phyloP scores from a whole-genome alignment of 208 protist genomes.

The Leishmania guyanensis region DNA sequence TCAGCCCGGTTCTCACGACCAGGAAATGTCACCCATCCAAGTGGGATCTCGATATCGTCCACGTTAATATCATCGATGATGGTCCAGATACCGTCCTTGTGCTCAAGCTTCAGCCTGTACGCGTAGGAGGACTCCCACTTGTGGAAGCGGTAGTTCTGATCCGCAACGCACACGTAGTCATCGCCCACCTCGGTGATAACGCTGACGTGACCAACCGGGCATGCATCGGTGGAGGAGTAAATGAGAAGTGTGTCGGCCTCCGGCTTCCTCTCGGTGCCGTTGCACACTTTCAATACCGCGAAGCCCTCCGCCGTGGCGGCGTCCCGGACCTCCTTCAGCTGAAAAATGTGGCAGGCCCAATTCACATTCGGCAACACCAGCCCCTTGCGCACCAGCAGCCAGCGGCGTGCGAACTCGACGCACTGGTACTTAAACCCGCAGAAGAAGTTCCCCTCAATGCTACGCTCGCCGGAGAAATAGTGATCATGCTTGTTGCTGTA shows the following conservation, averaged over 20 bases:
- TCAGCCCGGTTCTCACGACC: constrained; percentile 61
- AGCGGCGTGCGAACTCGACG: constrained; percentile 89
- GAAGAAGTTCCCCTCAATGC: constrained; percentile 73
- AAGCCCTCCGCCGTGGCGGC: constrained; percentile 59
- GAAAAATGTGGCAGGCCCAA: constrained; percentile 83
- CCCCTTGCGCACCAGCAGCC: constrained; percentile 78
- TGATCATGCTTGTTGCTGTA: constrained; percentile 90
- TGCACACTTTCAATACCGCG: constrained; percentile 50
- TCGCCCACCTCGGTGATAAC: constrained; percentile 88
- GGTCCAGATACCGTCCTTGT: constrained; percentile 58
- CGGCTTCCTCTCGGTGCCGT: constrained; percentile 63
- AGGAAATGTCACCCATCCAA: constrained; percentile 88
- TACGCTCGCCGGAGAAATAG: constrained; percentile 88
- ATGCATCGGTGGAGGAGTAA: constrained; percentile 58
- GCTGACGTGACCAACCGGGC: constrained; percentile 73
- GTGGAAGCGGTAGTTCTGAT: constrained; percentile 89
- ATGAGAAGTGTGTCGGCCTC: constrained; percentile 80
- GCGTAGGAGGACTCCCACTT: constrained; percentile 72
- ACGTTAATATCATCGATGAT: constrained; percentile 69
- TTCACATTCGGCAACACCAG: constrained; percentile 82
- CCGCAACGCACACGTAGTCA: constrained; percentile 79
- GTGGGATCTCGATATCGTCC: constrained; percentile 54
- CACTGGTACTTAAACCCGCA: constrained; percentile 92
- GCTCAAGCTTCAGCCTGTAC: constrained; percentile 56
- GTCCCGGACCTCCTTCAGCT: constrained; percentile 64